Conservation (phyloP, 352 stramenopile genomes). For the Phytophthora cryptogea region DNA sequence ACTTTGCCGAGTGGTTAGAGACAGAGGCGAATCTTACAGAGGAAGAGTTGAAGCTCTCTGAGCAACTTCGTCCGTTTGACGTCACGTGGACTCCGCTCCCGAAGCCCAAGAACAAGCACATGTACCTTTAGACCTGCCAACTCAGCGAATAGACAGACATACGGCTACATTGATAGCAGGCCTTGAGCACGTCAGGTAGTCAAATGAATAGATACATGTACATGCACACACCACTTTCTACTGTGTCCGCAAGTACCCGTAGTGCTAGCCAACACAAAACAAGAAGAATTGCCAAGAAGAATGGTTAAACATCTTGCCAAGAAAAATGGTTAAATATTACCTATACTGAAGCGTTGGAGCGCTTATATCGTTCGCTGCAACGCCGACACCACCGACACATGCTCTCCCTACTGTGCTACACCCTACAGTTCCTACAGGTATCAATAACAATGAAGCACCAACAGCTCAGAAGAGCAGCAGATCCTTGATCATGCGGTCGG, state of each 20-base stretch:
- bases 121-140: constrained; percentile 64
- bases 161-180: constrained; percentile 18
- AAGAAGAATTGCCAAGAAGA: constrained; percentile 1
- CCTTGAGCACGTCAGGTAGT: constrained; percentile 18
- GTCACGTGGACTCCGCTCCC: constrained; percentile 71
- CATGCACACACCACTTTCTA: constrained; percentile 3
- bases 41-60: constrained; percentile 39
- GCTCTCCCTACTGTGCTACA: constrained; percentile 10
- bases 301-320: constrained; percentile 31
- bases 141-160: constrained; percentile 23
- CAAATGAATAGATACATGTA: constrained; percentile 35
- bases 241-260: background rate
- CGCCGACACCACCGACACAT: constrained; percentile 2
- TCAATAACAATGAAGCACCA: constrained; percentile 20
- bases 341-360: constrained; percentile 3
- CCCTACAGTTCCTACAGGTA: constrained; percentile 21
- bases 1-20: constrained; percentile 57
- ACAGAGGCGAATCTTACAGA: constrained; percentile 40
- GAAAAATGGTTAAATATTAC: constrained; percentile 31
- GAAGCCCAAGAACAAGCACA: constrained; percentile 72
- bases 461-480: constrained; percentile 74
- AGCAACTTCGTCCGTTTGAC: constrained; percentile 69
- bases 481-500: constrained; percentile 86
- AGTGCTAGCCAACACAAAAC: background rate
- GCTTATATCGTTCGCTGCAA: constrained; percentile 9